Percentiles rank a stretch among this genome's conserved stretches.
Evolutionary conservation across 345 rosid genomes (phyloP).

Genomic region (Acer saccharum): DNA sequence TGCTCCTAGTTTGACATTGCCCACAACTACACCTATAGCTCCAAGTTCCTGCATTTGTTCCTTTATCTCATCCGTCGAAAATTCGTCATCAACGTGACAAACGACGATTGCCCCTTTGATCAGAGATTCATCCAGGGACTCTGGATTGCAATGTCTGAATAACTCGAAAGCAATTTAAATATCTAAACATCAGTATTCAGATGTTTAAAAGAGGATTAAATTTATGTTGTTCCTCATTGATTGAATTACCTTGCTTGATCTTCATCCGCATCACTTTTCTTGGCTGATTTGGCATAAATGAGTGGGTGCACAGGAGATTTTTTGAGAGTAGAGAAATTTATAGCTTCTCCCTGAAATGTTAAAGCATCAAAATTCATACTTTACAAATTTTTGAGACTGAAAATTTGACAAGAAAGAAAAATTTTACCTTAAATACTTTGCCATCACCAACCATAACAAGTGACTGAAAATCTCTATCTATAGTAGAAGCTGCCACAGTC

Average conservation of each 20-base stretch:
- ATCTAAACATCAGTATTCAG: not conserved
- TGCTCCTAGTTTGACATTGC: slow-evolving; percentile 43
- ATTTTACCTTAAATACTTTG: slow-evolving; percentile 51
- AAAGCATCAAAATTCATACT: not conserved
- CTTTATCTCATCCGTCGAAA: slow-evolving; percentile 24
- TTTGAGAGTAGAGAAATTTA: slow-evolving; percentile 57
- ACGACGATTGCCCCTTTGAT: slow-evolving; percentile 73
- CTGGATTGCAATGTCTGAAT: slow-evolving; percentile 53
- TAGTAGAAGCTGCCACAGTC: slow-evolving; percentile 83
- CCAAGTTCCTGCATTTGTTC: slow-evolving; percentile 49
- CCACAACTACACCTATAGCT: slow-evolving; percentile 59
- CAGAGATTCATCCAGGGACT: slow-evolving; percentile 43
- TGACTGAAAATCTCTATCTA: slow-evolving; percentile 81
- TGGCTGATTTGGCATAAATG: slow-evolving; percentile 61
- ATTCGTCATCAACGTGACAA: slow-evolving; percentile 43
- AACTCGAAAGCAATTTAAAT: not conserved
- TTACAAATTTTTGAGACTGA: not conserved
- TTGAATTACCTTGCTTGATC: slow-evolving; percentile 48
- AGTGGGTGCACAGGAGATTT: slow-evolving; percentile 57
- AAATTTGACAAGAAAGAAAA: not conserved
- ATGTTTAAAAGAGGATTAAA: not conserved
- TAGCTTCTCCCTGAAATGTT: slow-evolving; percentile 65
- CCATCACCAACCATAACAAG: slow-evolving; percentile 63
- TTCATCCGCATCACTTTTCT: slow-evolving; percentile 35
- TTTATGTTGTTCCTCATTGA: not conserved